These are phyloP conservation scores for Phaeosphaeria sp. DNA, from an alignment of 2,329 filamentous ascomycete genomes.

Conservation along the genomic window DNA sequence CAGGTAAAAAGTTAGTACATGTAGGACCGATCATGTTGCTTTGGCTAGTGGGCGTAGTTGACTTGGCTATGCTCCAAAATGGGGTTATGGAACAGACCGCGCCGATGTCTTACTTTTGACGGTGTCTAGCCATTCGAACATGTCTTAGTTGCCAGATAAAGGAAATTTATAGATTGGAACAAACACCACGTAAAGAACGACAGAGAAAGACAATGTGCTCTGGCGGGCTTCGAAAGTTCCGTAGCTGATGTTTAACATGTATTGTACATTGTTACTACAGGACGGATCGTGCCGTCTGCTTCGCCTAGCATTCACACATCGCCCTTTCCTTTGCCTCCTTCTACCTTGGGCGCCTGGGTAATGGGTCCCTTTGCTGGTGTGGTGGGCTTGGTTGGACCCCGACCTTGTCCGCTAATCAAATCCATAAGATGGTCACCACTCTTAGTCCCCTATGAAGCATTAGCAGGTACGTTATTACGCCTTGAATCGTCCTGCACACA, in stretches of 20 bases:
- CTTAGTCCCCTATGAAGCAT: conserved; percentile 19
- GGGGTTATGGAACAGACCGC: neutral
- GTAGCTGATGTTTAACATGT: neutral
- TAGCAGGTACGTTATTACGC: conserved; percentile 2
- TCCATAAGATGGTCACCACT: conserved; percentile 37
- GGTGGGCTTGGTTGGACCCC: conserved; percentile 14
- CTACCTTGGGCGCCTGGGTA: neutral
- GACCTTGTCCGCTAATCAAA: conserved; percentile 39
- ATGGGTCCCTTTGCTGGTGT: conserved; percentile 18
- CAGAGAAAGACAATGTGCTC: neutral
- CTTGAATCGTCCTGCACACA: neutral
- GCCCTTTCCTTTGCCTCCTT: neutral
- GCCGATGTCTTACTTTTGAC: neutral
- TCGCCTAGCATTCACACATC: neutral
- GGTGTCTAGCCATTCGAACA: neutral
- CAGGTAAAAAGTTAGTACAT: neutral
- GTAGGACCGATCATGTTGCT: neutral
- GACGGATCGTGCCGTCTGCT: neutral
- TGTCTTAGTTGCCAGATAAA: neutral
- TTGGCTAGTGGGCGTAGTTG: neutral
- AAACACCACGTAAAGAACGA: neutral
- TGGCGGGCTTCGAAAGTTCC: neutral
- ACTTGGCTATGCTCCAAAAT: neutral
- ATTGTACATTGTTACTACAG: neutral
- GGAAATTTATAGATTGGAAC: neutral